phyloP scores from a whole-genome alignment of 2,329 filamentous ascomycete species.

The Colletotrichum neosansevieriae region DNA sequence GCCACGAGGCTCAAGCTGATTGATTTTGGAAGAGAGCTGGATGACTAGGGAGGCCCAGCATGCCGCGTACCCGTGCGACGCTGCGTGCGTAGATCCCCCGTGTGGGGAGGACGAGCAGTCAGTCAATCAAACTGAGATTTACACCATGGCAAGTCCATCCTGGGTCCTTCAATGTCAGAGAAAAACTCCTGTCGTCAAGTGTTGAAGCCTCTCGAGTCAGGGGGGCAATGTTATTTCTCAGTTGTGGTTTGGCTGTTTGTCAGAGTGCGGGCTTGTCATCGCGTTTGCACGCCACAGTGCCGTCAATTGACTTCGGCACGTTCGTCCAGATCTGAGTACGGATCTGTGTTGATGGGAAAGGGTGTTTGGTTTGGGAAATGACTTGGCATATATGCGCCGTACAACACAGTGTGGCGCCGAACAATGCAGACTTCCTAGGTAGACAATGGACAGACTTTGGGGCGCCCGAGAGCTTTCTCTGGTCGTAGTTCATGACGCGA shows the following conservation, averaged over 20 bases:
- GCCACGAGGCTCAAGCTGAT: conserved; percentile 69
- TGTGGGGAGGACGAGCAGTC: conserved; percentile 30
- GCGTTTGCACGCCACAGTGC: conserved; percentile 26
- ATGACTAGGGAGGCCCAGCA: conserved; percentile 55
- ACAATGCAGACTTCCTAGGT: conserved; percentile 23
- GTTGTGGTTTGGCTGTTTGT: background rate
- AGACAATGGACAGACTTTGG: conserved; percentile 5
- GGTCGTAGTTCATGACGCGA: conserved; percentile 14
- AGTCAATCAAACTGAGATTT: conserved; percentile 31
- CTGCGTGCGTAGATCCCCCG: conserved; percentile 28
- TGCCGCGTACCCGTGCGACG: conserved; percentile 34
- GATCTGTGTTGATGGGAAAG: conserved; percentile 2
- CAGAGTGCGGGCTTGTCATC: conserved; percentile 21
- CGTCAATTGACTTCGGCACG: conserved; percentile 25
- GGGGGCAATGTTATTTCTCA: background rate
- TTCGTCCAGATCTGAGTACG: conserved; percentile 20
- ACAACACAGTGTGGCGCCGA: conserved; percentile 1
- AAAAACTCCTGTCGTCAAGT: conserved; percentile 37
- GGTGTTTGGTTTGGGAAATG: conserved; percentile 18
- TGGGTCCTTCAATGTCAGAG: conserved; percentile 34
- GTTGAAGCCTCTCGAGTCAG: conserved; percentile 24
- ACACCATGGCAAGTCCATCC: conserved; percentile 11
- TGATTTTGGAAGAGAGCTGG: conserved; percentile 74
- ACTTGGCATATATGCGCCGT: conserved; percentile 25
- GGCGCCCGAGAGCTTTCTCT: background rate